Conservation (phyloP, 1,139 yeast genomes). For the Candida sanyaensis region DNA sequence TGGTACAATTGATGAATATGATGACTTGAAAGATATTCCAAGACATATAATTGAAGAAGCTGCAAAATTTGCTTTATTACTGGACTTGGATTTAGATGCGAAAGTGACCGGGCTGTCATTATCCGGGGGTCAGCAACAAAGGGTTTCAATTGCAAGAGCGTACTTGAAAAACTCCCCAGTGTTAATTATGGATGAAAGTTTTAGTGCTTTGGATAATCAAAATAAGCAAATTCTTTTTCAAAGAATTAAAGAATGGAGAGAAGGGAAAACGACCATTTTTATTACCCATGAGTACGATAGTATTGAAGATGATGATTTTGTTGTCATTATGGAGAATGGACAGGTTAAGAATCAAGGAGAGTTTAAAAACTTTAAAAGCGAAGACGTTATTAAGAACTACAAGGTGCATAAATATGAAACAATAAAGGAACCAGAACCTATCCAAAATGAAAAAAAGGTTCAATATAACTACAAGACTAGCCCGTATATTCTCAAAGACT, state of each 20-base stretch:
- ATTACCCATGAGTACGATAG: conserved; percentile 76
- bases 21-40: conserved; percentile 25
- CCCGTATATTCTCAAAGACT: conserved; percentile 27
- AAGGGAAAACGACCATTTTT: conserved; percentile 70
- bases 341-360: conserved; percentile 26
- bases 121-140: conserved; percentile 93
- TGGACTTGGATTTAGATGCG: conserved; percentile 57
- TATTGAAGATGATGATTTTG: conserved; percentile 54
- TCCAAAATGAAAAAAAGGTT: neutral
- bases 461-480: conserved; percentile 21
- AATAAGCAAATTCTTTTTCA: conserved; percentile 47
- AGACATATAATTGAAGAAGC: conserved; percentile 42
- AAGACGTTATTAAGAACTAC: conserved; percentile 4
- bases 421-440: neutral
- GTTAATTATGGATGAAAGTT: conserved; percentile 79
- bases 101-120: conserved; percentile 51
- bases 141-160: conserved; percentile 84
- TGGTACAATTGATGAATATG: conserved; percentile 30
- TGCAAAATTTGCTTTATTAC: conserved; percentile 51
- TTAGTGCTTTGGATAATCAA: conserved; percentile 71
- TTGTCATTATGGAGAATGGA: conserved; percentile 63
- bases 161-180: conserved; percentile 69
- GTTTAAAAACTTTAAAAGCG: conserved; percentile 6
- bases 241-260: conserved; percentile 60
- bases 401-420: neutral